Evolutionary conservation across 1,284 basidiomycete genomes (phyloP).

Genomic region (Tylopilus sp.): DNA sequence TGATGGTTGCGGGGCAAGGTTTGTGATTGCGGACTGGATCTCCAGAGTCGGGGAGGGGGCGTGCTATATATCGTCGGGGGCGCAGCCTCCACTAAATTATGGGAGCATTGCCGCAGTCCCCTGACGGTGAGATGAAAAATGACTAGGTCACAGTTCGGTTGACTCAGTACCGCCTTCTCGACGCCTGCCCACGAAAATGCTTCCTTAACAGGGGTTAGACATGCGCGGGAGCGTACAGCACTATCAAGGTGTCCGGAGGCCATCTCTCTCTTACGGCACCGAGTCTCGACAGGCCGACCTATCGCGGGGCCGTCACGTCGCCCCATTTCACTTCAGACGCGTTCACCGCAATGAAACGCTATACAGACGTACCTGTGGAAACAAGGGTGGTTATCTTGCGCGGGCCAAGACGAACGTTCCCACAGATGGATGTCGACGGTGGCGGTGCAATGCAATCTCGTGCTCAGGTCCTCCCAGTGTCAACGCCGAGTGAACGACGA

Average conservation of each 20-base stretch:
- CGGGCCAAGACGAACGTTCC: too few relatives aligned
- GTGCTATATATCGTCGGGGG: constrained; percentile 28
- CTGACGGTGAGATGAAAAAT: constrained; percentile 1
- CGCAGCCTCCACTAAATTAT: constrained; percentile 26
- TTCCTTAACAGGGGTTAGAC: constrained; percentile 13
- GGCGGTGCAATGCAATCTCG: not conserved
- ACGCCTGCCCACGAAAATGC: constrained; percentile 14
- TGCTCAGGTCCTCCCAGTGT: too few relatives aligned
- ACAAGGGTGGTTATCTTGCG: not conserved
- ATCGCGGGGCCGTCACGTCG: constrained; percentile 5
- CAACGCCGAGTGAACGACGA: too few relatives aligned
- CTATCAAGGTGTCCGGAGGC: constrained; percentile 21
- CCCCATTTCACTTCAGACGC: not conserved
- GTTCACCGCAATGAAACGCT: not conserved
- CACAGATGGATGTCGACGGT: not conserved
- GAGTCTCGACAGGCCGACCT: not conserved
- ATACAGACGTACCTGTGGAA: not conserved
- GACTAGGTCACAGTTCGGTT: constrained; percentile 16
- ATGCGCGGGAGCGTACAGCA: not conserved
- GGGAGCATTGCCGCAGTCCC: constrained; percentile 29
- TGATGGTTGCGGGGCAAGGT: constrained; percentile 8
- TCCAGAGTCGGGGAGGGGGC: not conserved
- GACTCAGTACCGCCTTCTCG: constrained; percentile 19
- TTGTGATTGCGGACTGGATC: constrained; percentile 1
- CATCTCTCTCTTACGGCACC: constrained; percentile 13